Evolutionary conservation across 2,329 filamentous ascomycete genomes (phyloP).

Genomic region (Trichoderma sp.): DNA sequence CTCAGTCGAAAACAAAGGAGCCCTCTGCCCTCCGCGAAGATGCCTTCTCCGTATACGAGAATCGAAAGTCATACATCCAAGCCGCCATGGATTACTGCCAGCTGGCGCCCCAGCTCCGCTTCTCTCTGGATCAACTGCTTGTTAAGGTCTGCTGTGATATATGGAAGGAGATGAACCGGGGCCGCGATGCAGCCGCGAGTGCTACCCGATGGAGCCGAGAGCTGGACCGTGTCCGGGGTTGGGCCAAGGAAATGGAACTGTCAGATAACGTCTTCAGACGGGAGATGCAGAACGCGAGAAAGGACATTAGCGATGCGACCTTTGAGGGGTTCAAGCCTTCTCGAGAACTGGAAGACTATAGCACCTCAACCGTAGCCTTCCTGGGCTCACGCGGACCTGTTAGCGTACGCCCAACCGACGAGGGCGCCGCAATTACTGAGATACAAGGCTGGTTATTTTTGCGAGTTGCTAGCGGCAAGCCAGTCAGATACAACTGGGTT

Average conservation of each 20-base stretch:
- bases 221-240: constrained; percentile 88
- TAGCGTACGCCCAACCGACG: constrained; percentile 55
- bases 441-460: constrained; percentile 96
- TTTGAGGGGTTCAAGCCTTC: constrained; percentile 73
- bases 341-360: constrained; percentile 90
- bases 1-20: constrained; percentile 90
- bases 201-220: constrained; percentile 71
- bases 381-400: constrained; percentile 70
- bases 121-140: constrained; percentile 79
- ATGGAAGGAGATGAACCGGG: constrained; percentile 79
- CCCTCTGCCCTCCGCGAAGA: constrained; percentile 88
- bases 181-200: constrained; percentile 62
- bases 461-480: constrained; percentile 79
- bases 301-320: constrained; percentile 77
- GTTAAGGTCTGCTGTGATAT: constrained; percentile 82
- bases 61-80: constrained; percentile 84
- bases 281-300: constrained; percentile 75
- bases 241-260: constrained; percentile 91
- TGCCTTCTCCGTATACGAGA: constrained; percentile 92
- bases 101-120: constrained; percentile 79
- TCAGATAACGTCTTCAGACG: constrained; percentile 80
- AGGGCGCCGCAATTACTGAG: constrained; percentile 58
- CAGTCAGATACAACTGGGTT: constrained; percentile 84
- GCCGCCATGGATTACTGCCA: constrained; percentile 93
- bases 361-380: constrained; percentile 83